These are phyloP conservation scores for Yamadazyma takamatsuzukensis DNA, from an alignment of 805 yeast species.

Conservation along the genomic window DNA sequence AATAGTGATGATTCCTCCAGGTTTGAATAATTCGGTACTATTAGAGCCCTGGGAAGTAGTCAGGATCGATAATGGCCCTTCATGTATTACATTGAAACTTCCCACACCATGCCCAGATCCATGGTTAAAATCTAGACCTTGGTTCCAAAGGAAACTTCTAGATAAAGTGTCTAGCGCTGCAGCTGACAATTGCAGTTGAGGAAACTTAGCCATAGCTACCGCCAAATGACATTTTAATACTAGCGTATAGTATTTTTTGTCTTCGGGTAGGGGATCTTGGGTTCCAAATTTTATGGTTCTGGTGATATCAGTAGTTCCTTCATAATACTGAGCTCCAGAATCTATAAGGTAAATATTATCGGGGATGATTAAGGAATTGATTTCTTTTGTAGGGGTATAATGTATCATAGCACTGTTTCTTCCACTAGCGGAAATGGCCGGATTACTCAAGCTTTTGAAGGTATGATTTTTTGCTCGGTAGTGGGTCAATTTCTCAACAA, in stretches of 20 bases:
- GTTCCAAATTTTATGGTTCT: slow-evolving; percentile 69
- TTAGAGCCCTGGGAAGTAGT: slow-evolving; percentile 50
- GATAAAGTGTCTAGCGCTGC: slow-evolving; percentile 75
- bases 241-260: slow-evolving; percentile 71
- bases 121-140: slow-evolving; percentile 83
- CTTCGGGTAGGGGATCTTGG: slow-evolving; percentile 40
- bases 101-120: slow-evolving; percentile 99
- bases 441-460: slow-evolving; percentile 68
- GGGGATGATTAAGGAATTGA: slow-evolving; percentile 59
- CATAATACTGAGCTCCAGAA: slow-evolving; percentile 57
- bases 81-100: slow-evolving; percentile 89
- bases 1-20: slow-evolving; percentile 77
- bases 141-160: slow-evolving; percentile 72
- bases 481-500: slow-evolving; percentile 53
- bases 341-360: slow-evolving; percentile 51
- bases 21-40: slow-evolving; percentile 32
- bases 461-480: slow-evolving; percentile 51
- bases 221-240: slow-evolving; percentile 91
- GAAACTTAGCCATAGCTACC: slow-evolving; percentile 74
- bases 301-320: slow-evolving; percentile 88
- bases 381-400: slow-evolving; percentile 61
- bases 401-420: slow-evolving; percentile 73
- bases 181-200: slow-evolving; percentile 67
- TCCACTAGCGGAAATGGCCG: slow-evolving; percentile 73
- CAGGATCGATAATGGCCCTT: slow-evolving; percentile 86